Evolutionary conservation across 257 asterid genomes (phyloP).

Genomic region (Prunella vulgaris): DNA sequence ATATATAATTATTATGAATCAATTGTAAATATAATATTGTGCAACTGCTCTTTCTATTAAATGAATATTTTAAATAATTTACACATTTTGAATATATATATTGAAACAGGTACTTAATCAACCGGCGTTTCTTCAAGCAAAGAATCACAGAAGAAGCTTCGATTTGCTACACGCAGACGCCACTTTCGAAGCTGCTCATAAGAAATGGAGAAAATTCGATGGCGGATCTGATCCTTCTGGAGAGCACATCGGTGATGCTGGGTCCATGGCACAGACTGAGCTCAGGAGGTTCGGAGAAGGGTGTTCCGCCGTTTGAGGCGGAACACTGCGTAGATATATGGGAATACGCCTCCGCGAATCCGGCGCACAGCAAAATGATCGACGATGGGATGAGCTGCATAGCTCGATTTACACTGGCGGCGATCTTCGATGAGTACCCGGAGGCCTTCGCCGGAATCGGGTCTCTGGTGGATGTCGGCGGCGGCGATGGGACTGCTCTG

Average conservation of each 20-base stretch:
- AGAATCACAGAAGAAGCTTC: background rate
- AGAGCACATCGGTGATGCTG: constrained; percentile 57
- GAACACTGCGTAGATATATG: constrained; percentile 43
- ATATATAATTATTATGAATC: too few relatives aligned
- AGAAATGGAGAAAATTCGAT: constrained; percentile 25
- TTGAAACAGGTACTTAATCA: constrained; percentile 30
- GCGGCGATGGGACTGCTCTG: constrained; percentile 63
- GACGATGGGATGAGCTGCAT: constrained; percentile 48
- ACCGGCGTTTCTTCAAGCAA: constrained; percentile 40
- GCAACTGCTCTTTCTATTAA: too few relatives aligned
- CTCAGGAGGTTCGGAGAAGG: constrained; percentile 12
- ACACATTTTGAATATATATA: too few relatives aligned
- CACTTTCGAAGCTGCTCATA: constrained; percentile 45
- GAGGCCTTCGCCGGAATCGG: constrained; percentile 43
- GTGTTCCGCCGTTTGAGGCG: constrained; percentile 34
- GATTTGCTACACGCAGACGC: constrained; percentile 42
- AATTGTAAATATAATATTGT: too few relatives aligned
- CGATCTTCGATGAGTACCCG: constrained; percentile 28
- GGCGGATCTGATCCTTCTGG: constrained; percentile 43
- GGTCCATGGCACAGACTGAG: constrained; percentile 67
- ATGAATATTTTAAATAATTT: too few relatives aligned
- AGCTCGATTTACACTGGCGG: constrained; percentile 28
- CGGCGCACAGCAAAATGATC: constrained; percentile 41
- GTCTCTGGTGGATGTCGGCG: constrained; percentile 68
- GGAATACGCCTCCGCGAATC: constrained; percentile 29